These are phyloP conservation scores for Fomitopsis serialis DNA, from an alignment of 768 basidiomycete genomes.

Conservation along the genomic window DNA sequence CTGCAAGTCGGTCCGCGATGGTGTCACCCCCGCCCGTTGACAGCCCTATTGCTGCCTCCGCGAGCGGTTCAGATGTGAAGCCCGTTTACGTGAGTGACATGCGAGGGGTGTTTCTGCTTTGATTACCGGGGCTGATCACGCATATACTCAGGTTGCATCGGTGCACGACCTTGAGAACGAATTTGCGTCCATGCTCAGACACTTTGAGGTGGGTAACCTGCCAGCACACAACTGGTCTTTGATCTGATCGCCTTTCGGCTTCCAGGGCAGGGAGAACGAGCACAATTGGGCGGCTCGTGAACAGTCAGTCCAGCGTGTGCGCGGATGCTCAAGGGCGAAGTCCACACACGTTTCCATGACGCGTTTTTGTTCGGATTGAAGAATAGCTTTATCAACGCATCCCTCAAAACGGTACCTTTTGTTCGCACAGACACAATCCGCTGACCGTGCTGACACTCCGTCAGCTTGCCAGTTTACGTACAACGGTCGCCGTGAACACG, in stretches of 20 bases:
- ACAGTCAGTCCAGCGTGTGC: conserved; percentile 65
- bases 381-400: conserved; percentile 73
- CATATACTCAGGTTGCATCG: conserved; percentile 64
- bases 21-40: conserved; percentile 36
- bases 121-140: neutral
- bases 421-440: conserved; percentile 22
- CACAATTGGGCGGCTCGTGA: conserved; percentile 92
- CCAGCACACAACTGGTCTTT: neutral
- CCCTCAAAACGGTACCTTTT: conserved; percentile 67
- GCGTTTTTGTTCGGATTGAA: conserved; percentile 72
- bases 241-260: neutral
- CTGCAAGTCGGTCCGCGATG: conserved; percentile 55
- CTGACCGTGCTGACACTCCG: neutral
- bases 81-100: conserved; percentile 60
- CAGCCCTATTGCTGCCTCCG: conserved; percentile 30
- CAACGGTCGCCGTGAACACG: conserved; percentile 80
- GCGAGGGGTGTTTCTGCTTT: neutral
- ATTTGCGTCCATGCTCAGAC: conserved; percentile 70
- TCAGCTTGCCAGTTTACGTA: conserved; percentile 84
- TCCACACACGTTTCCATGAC: conserved; percentile 67
- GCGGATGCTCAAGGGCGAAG: conserved; percentile 87
- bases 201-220: conserved; percentile 62
- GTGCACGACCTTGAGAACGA: conserved; percentile 80
- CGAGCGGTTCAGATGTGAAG: conserved; percentile 38
- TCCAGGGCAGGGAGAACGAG: conserved; percentile 91